Evolutionary conservation across 805 yeast species (phyloP).

Genomic region (Teunomyces kruisii): DNA sequence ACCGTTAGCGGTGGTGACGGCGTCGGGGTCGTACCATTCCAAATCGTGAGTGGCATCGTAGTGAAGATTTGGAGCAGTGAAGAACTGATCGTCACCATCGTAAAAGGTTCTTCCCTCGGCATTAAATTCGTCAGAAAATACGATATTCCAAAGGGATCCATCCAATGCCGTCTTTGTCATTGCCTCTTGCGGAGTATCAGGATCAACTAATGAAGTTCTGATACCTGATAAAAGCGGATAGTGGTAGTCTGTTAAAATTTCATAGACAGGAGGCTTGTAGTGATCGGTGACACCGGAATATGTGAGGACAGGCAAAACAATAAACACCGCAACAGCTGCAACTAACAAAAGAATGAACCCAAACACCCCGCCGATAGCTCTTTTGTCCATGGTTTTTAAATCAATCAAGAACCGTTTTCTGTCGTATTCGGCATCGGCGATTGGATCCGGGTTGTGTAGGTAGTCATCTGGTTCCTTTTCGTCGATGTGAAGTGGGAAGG

Average conservation of each 20-base stretch:
- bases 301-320: constrained; percentile 25
- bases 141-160: constrained; percentile 73
- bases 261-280: constrained; percentile 33
- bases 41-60: constrained; percentile 87
- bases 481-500: constrained; percentile 28
- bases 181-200: constrained; percentile 65
- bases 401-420: constrained; percentile 25
- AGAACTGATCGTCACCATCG: constrained; percentile 88
- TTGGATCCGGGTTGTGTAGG: constrained; percentile 30
- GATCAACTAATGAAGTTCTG: constrained; percentile 62
- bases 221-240: constrained; percentile 61
- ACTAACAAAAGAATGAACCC: constrained; percentile 19
- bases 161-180: constrained; percentile 50
- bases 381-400: constrained; percentile 23
- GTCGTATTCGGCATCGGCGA: constrained; percentile 30
- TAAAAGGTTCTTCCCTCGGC: constrained; percentile 88
- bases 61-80: constrained; percentile 80
- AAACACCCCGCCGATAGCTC: constrained; percentile 20
- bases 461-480: constrained; percentile 30
- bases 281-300: constrained; percentile 22
- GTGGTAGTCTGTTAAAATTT: constrained; percentile 51
- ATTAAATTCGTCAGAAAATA: constrained; percentile 89
- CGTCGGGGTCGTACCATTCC: constrained; percentile 96
- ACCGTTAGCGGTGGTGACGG: constrained; percentile 75
- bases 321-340: constrained; percentile 17